Percentiles rank a stretch among this genome's conserved stretches.
phyloP scores from a whole-genome alignment of 441 rosid species.

The Pelargonium fulgidum region DNA sequence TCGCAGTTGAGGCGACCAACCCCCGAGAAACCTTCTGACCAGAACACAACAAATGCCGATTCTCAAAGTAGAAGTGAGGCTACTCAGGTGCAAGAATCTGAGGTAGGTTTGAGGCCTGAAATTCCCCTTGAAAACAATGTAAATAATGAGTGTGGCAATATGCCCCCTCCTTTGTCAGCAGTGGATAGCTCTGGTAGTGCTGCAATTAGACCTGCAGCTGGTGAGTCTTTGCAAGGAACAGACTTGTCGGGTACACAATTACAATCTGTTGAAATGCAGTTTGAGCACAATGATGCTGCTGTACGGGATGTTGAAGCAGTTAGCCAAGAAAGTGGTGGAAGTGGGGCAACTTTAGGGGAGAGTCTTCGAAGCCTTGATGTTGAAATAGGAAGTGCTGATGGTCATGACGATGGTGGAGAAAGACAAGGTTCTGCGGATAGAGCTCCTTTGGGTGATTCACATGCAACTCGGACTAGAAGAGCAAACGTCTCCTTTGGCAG shows the following conservation, averaged over 20 bases:
- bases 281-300: conserved; percentile 77
- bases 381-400: conserved; percentile 99
- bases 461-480: conserved; percentile 63
- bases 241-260: conserved; percentile 35
- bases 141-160: conserved; percentile 40
- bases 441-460: conserved; percentile 46
- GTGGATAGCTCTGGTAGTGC: conserved; percentile 42
- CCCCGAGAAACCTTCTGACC: conserved; percentile 57
- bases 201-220: conserved; percentile 41
- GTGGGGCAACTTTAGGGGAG: conserved; percentile 98
- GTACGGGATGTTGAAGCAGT: conserved; percentile 96
- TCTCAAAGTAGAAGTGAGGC: conserved; percentile 45
- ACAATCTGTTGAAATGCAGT: conserved; percentile 81
- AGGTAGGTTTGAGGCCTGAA: conserved; percentile 39
- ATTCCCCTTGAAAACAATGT: conserved; percentile 43
- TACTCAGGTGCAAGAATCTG: conserved; percentile 43
- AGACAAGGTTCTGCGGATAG: conserved; percentile 80
- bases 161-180: conserved; percentile 36
- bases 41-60: conserved; percentile 40
- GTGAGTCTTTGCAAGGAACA: conserved; percentile 39
- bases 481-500: conserved; percentile 52
- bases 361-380: conserved; percentile 98
- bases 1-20: conserved; percentile 79
- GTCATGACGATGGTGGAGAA: conserved; percentile 95
- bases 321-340: conserved; percentile 97